Evolutionary conservation across 352 stramenopile species (phyloP).

Genomic region (Aphanomyces euteiches): DNA sequence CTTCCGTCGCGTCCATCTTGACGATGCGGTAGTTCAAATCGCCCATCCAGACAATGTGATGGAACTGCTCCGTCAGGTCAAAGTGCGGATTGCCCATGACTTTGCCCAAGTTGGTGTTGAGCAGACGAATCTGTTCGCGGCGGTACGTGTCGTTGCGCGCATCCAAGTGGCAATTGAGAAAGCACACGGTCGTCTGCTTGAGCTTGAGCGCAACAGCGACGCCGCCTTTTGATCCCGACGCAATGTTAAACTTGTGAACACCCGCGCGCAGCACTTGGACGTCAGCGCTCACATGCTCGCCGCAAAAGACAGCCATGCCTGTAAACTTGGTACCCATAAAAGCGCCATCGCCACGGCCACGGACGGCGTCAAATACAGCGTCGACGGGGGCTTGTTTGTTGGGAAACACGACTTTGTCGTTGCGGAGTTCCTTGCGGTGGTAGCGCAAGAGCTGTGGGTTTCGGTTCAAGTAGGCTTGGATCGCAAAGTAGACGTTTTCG

Average conservation of each 20-base stretch:
- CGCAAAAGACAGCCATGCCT: constrained; percentile 75
- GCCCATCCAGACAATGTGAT: constrained; percentile 88
- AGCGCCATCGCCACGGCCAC: constrained; percentile 69
- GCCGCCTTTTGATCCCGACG: constrained; percentile 74
- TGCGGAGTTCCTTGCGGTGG: constrained; percentile 70
- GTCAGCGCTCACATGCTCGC: constrained; percentile 46
- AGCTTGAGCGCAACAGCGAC: constrained; percentile 70
- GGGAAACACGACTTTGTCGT: constrained; percentile 59
- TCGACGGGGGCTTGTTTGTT: constrained; percentile 67
- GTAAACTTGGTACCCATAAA: constrained; percentile 86
- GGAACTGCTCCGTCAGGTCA: constrained; percentile 82
- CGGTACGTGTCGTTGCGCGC: constrained; percentile 73
- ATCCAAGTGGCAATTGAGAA: constrained; percentile 84
- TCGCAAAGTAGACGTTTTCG: constrained; percentile 78
- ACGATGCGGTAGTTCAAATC: constrained; percentile 88
- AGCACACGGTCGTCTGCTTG: constrained; percentile 74
- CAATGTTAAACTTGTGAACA: constrained; percentile 79
- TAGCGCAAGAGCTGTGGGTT: constrained; percentile 58
- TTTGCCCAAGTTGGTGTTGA: constrained; percentile 70
- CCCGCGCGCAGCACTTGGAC: constrained; percentile 70
- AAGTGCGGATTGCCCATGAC: constrained; percentile 79
- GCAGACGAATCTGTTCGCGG: constrained; percentile 74
- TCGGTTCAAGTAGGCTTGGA: constrained; percentile 71
- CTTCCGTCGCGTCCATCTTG: constrained; percentile 62
- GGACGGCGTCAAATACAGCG: constrained; percentile 72